Evolutionary conservation across 345 rosid genomes (phyloP).

Genomic region (Salix caprea): DNA sequence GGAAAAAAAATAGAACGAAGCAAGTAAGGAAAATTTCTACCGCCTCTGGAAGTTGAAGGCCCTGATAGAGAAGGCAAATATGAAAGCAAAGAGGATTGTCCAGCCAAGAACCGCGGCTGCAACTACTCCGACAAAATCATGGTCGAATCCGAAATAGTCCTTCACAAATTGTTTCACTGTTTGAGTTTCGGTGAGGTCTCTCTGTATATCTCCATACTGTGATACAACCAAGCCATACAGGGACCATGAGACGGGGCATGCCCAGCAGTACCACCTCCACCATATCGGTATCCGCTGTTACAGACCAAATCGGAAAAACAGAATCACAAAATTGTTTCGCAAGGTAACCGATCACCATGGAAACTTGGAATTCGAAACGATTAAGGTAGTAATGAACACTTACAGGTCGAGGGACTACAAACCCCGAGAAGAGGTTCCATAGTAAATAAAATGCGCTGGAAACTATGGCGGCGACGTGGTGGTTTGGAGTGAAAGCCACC

Average conservation of each 20-base stretch:
- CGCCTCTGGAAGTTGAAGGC: slow-evolving; percentile 24
- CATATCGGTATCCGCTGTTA: slow-evolving; percentile 19
- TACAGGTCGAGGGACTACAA: slow-evolving; percentile 60
- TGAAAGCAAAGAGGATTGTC: slow-evolving; percentile 6
- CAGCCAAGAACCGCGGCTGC: slow-evolving; percentile 11
- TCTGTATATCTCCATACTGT: slow-evolving; percentile 4
- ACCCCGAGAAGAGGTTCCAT: slow-evolving; percentile 66
- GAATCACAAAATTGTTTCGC: not conserved
- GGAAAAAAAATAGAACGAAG: not conserved
- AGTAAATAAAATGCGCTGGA: slow-evolving; percentile 42
- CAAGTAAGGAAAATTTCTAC: not conserved
- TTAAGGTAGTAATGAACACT: not conserved
- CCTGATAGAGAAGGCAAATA: slow-evolving; percentile 14
- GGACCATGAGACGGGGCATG: slow-evolving; percentile 16
- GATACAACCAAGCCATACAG: slow-evolving; percentile 22
- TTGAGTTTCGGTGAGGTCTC: not conserved
- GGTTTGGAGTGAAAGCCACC: slow-evolving; percentile 62
- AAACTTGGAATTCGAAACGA: not conserved
- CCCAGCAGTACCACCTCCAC: slow-evolving; percentile 33
- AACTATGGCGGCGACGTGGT: slow-evolving; percentile 50
- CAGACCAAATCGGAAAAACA: not conserved
- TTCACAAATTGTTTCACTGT: slow-evolving; percentile 1
- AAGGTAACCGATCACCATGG: not conserved
- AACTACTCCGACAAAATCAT: slow-evolving; percentile 19
- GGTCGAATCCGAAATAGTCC: slow-evolving; percentile 5